These are phyloP conservation scores for Mycena chlorophos DNA, from an alignment of 768 basidiomycete species.

Conservation along the genomic window DNA sequence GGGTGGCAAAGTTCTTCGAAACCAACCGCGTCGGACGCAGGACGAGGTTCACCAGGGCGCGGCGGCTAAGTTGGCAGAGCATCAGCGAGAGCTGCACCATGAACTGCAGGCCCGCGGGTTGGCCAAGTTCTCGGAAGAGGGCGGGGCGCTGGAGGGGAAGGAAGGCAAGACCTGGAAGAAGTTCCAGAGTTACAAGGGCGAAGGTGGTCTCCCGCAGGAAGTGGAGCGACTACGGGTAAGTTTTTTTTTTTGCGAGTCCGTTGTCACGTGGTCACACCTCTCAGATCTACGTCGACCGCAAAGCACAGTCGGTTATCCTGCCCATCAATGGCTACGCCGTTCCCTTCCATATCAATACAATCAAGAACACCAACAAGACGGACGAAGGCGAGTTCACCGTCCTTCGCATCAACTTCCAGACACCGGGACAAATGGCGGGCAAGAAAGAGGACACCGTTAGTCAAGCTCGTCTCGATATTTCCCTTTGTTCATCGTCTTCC, in stretches of 20 bases:
- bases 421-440: conserved; percentile 93
- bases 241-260: conserved; percentile 10
- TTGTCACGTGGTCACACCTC: not conserved
- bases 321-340: conserved; percentile 96
- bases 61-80: conserved; percentile 77
- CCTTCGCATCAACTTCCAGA: conserved; percentile 96
- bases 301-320: conserved; percentile 83
- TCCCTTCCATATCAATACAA: conserved; percentile 97
- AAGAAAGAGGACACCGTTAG: conserved; percentile 96
- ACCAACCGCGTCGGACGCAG: conserved; percentile 85
- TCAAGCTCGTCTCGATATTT: conserved; percentile 2
- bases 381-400: conserved; percentile 96
- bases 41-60: conserved; percentile 81
- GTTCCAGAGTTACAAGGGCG: conserved; percentile 96
- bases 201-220: conserved; percentile 84
- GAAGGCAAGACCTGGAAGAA: conserved; percentile 93
- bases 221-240: conserved; percentile 78
- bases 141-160: conserved; percentile 69
- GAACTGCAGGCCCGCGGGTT: conserved; percentile 78
- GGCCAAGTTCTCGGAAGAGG: conserved; percentile 80
- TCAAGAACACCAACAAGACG: conserved; percentile 96
- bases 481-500: not conserved
- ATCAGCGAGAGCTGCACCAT: conserved; percentile 82
- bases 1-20: conserved; percentile 83
- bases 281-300: conserved; percentile 90